A percentile compares a stretch with the other conserved stretches of the same genome.
These are phyloP conservation scores for Neurospora sublineolata DNA, from an alignment of 495 filamentous ascomycete species.

Conservation along the genomic window DNA sequence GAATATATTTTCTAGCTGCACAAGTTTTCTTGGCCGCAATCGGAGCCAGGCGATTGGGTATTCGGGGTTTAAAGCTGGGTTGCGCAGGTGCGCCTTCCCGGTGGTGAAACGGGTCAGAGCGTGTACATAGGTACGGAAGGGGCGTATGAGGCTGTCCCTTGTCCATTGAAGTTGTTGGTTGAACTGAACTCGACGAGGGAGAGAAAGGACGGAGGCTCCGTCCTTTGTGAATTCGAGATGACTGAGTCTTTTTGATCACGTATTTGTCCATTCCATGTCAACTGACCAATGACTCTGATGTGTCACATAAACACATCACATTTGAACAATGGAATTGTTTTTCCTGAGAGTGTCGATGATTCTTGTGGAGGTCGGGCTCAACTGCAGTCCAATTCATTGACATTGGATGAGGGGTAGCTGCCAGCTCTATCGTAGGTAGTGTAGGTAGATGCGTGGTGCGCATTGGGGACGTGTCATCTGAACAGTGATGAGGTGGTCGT, in stretches of 20 bases:
- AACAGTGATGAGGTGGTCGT: neutral
- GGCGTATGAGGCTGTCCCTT: neutral
- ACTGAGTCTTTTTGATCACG: neutral
- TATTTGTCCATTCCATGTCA: neutral
- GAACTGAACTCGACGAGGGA: neutral
- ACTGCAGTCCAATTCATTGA: neutral
- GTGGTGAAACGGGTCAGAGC: neutral
- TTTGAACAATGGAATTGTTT: neutral
- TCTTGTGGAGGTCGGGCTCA: neutral
- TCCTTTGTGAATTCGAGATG: neutral
- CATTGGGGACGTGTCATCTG: neutral
- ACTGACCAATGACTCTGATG: neutral
- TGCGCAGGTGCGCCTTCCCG: neutral
- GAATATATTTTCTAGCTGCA: too few relatives aligned
- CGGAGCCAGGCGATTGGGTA: neutral
- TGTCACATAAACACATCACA: neutral
- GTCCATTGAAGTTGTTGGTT: neutral
- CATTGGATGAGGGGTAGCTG: neutral
- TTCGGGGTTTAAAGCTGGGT: neutral
- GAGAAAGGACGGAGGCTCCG: neutral
- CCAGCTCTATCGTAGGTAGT: too few relatives aligned
- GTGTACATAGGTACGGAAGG: neutral
- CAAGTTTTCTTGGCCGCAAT: neutral
- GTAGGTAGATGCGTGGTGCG: neutral
- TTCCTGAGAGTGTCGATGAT: neutral